Evolutionary conservation across 2,329 filamentous ascomycete genomes (phyloP).

Genomic region (Ceratocystis cubensis): DNA sequence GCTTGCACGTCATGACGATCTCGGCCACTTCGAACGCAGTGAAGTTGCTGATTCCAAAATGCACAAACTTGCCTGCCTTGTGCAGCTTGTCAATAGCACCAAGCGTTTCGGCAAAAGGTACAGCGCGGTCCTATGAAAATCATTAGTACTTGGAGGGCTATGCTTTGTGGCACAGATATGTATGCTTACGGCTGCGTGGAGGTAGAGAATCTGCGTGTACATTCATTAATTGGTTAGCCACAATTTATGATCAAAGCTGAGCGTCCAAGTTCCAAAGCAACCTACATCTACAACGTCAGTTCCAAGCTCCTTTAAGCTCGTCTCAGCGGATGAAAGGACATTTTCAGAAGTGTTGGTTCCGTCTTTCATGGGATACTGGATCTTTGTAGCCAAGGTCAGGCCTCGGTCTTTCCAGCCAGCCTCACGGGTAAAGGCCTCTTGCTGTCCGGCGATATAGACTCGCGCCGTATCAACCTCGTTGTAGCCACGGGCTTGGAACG

Average conservation of each 20-base stretch:
- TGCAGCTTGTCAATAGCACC: slow-evolving; percentile 67
- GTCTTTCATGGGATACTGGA: slow-evolving; percentile 46
- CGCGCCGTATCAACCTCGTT: slow-evolving; percentile 77
- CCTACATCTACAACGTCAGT: slow-evolving; percentile 58
- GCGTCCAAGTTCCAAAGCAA: slow-evolving; percentile 1
- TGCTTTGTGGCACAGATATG: neutral
- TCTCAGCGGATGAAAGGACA: slow-evolving; percentile 53
- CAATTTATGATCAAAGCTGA: neutral
- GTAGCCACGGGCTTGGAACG: slow-evolving; percentile 67
- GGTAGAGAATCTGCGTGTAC: slow-evolving; percentile 48
- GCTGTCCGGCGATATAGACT: slow-evolving; percentile 55
- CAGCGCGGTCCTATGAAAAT: slow-evolving; percentile 40
- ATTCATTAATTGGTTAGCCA: neutral
- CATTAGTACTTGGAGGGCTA: slow-evolving; percentile 25
- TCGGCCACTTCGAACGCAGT: slow-evolving; percentile 82
- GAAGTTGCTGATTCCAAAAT: slow-evolving; percentile 70
- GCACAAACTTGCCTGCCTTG: slow-evolving; percentile 73
- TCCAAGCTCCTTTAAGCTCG: slow-evolving; percentile 56
- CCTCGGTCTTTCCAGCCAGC: slow-evolving; percentile 69
- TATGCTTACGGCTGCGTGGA: slow-evolving; percentile 48
- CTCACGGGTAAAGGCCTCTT: slow-evolving; percentile 67
- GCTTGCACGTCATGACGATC: slow-evolving; percentile 64
- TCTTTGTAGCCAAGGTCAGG: slow-evolving; percentile 66
- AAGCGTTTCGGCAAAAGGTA: slow-evolving; percentile 69
- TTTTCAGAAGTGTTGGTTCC: slow-evolving; percentile 52